Conservation (phyloP, 306 rosid species). For the Quillaja saponaria region DNA sequence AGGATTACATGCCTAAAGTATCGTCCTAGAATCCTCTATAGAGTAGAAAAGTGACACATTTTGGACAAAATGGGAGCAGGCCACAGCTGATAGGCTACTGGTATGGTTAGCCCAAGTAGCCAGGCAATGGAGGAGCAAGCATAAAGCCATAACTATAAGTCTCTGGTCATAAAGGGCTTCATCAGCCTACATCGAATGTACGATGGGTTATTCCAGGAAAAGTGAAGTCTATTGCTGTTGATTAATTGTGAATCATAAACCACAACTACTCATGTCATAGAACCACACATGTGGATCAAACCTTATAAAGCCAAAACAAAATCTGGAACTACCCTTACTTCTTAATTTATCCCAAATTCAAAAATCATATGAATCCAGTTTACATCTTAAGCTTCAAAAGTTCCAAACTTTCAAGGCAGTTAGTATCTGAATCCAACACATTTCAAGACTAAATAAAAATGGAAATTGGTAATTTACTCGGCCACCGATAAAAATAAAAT, state of each 20-base stretch:
- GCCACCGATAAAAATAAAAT: not conserved
- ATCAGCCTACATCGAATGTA: not conserved
- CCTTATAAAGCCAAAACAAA: too few species aligned
- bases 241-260: not conserved
- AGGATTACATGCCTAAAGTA: too few species aligned
- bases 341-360: too few species aligned
- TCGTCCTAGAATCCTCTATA: not conserved
- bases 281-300: not conserved
- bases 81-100: too few species aligned
- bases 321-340: too few species aligned
- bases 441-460: not conserved
- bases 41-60: too few species aligned
- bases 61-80: not conserved
- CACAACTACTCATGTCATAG: slow-evolving; percentile 1
- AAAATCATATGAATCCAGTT: slow-evolving; percentile 4
- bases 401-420: slow-evolving; percentile 1
- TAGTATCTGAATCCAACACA: slow-evolving; percentile 5
- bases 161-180: too few species aligned
- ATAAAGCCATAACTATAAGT: too few species aligned
- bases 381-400: not conserved
- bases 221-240: too few species aligned
- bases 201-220: too few species aligned
- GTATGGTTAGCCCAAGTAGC: too few species aligned
- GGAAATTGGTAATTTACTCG: slow-evolving; percentile 11
- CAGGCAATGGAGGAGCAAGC: too few species aligned